Percentiles rank a stretch among this genome's conserved stretches.
phyloP scores from a whole-genome alignment of 495 filamentous ascomycete species.

The Penicillium roqueforti region DNA sequence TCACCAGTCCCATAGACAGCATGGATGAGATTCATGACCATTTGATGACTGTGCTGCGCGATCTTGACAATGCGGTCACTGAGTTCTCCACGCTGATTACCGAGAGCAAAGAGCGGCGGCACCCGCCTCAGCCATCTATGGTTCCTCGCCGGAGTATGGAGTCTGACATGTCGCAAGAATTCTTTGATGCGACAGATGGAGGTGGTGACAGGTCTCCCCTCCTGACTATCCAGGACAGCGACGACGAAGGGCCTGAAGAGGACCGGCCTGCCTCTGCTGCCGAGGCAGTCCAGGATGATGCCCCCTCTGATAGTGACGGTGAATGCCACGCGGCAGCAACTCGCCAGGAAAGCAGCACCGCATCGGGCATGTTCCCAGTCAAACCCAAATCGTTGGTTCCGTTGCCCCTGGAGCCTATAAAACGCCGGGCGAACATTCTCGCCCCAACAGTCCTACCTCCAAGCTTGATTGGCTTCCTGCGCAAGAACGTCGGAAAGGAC shows the following conservation, averaged over 20 bases:
- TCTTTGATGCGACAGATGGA: constrained; percentile 85
- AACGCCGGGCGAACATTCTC: constrained; percentile 66
- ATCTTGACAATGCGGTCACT: constrained; percentile 74
- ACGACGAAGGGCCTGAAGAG: constrained; percentile 41
- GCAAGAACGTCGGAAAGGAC: constrained; percentile 98
- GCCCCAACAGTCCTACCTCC: constrained; percentile 74
- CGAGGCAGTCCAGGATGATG: constrained; percentile 38
- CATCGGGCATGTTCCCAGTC: constrained; percentile 60
- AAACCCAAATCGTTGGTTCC: constrained; percentile 73
- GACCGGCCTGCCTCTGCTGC: constrained; percentile 24
- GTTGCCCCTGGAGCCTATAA: constrained; percentile 63
- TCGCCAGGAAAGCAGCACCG: constrained; percentile 36
- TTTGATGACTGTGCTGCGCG: constrained; percentile 71
- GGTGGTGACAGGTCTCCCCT: constrained; percentile 58
- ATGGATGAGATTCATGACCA: constrained; percentile 67
- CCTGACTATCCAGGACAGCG: constrained; percentile 66
- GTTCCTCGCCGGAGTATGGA: constrained; percentile 73
- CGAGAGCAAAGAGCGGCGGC: constrained; percentile 73
- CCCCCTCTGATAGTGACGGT: constrained; percentile 52
- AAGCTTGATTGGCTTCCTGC: constrained; percentile 85
- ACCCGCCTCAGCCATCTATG: constrained; percentile 46
- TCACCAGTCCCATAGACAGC: constrained; percentile 42
- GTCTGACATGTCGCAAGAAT: constrained; percentile 78
- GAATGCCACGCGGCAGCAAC: constrained; percentile 38
- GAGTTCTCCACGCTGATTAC: constrained; percentile 75